phyloP scores from a whole-genome alignment of 768 basidiomycete genomes.

The Dentipellis fragilis region DNA sequence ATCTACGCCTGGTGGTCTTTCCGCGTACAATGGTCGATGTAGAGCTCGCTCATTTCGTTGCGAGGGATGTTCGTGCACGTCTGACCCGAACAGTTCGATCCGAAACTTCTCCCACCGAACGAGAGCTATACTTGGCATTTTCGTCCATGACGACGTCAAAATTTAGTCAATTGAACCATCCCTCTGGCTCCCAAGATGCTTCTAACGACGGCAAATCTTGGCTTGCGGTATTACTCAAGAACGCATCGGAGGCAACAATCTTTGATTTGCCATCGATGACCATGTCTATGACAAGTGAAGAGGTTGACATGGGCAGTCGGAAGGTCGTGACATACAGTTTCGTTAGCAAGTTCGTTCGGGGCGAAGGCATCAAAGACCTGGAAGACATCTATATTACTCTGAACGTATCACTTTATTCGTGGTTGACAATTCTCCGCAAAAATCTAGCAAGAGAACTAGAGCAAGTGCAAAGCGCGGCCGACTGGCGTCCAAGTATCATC shows the following conservation, averaged over 20 bases:
- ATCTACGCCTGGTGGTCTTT: conserved; percentile 63
- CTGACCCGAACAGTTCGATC: conserved; percentile 53
- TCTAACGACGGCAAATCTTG: conserved; percentile 40
- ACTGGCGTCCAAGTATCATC: conserved; percentile 27
- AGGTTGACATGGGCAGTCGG: conserved; percentile 30
- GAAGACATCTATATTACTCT: conserved; percentile 82
- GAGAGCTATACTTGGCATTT: conserved; percentile 65
- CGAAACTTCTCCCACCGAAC: conserved; percentile 37
- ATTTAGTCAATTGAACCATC: conserved; percentile 51
- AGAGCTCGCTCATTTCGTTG: conserved; percentile 70
- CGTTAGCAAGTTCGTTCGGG: conserved; percentile 54
- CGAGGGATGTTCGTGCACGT: conserved; percentile 56
- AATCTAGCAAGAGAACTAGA: conserved; percentile 71
- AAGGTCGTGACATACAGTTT: conserved; percentile 57
- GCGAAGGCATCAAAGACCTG: conserved; percentile 35
- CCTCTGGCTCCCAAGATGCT: conserved; percentile 28
- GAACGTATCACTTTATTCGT: conserved; percentile 73
- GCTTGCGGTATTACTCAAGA: conserved; percentile 50
- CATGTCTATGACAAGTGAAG: conserved; percentile 72
- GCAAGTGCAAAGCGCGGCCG: conserved; percentile 52
- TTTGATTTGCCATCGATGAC: conserved; percentile 76
- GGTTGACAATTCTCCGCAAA: conserved; percentile 71
- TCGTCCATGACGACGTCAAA: conserved; percentile 69
- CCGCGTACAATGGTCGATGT: conserved; percentile 70
- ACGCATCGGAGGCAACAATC: conserved; percentile 60